Percentiles rank a stretch among this genome's conserved stretches.
These are phyloP conservation scores for Beauveria australis DNA, from an alignment of 2,329 filamentous ascomycete genomes.

Conservation along the genomic window DNA sequence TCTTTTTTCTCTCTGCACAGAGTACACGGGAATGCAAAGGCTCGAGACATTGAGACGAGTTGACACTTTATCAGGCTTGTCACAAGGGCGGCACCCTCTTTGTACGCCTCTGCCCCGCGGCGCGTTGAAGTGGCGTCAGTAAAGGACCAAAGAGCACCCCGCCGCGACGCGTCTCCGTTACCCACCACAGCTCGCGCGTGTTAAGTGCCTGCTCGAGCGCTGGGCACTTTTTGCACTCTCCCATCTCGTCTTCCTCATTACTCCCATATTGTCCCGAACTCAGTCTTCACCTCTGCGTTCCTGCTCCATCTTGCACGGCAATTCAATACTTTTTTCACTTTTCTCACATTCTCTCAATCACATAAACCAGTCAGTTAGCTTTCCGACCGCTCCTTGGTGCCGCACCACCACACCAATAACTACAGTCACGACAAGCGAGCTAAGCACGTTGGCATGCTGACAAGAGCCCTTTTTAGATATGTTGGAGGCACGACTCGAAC, in stretches of 20 bases:
- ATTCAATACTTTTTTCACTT: no score
- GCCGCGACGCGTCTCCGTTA: constrained; percentile 23
- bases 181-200: constrained; percentile 21
- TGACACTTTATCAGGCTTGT: not conserved
- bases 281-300: not conserved
- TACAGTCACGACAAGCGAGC: not conserved
- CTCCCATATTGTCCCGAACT: no score
- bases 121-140: constrained; percentile 13
- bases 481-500: constrained; percentile 96
- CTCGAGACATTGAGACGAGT: not conserved
- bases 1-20: not conserved
- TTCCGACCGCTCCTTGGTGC: not conserved
- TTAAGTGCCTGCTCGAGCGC: constrained; percentile 24
- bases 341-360: not conserved
- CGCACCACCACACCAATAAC: not conserved
- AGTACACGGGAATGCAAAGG: not conserved
- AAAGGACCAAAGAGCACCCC: constrained; percentile 6
- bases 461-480: constrained; percentile 36
- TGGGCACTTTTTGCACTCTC: constrained; percentile 10
- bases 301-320: not conserved
- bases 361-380: constrained; percentile 3
- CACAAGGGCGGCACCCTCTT: not conserved
- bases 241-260: not conserved
- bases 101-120: constrained; percentile 8
- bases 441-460: not conserved